A percentile compares a stretch with the other conserved stretches of the same genome.
phyloP scores from a whole-genome alignment of 176 grass and related monocot genomes.

The Tillandsia fasciculata region DNA sequence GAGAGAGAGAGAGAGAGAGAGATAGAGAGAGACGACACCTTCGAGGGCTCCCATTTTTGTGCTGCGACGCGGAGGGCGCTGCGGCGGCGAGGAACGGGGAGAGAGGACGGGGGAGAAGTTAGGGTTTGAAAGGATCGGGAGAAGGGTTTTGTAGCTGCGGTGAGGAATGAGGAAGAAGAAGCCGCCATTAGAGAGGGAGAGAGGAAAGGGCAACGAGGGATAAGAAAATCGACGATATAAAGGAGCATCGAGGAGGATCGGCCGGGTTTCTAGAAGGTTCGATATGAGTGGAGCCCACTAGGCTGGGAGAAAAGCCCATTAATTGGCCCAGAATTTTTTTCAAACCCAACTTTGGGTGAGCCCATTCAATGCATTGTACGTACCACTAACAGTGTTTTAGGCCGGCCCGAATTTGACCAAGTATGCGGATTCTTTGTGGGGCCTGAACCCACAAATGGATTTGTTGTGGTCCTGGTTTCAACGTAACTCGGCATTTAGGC shows the following conservation, averaged over 20 bases:
- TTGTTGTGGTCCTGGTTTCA: too few species aligned
- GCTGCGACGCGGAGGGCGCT: slow-evolving; percentile 34
- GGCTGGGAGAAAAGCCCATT: neutral
- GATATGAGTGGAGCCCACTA: neutral
- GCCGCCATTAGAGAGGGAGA: slow-evolving; percentile 29
- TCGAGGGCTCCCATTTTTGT: slow-evolving; percentile 65
- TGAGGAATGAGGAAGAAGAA: slow-evolving; percentile 34
- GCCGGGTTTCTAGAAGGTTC: slow-evolving; percentile 24
- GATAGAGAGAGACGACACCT: slow-evolving; percentile 17
- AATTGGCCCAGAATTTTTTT: too few species aligned
- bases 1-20: too few species aligned
- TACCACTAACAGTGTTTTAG: too few species aligned
- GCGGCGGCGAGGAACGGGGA: slow-evolving; percentile 20
- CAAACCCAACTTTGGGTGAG: too few species aligned
- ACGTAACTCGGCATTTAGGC: too few species aligned
- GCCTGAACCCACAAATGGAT: too few species aligned
- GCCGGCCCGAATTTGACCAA: too few species aligned
- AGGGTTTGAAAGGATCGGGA: neutral
- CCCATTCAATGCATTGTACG: too few species aligned
- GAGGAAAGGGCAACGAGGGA: neutral
- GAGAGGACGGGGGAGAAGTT: slow-evolving; percentile 8
- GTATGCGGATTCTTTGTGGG: too few species aligned
- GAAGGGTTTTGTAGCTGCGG: slow-evolving; percentile 17
- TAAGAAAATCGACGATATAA: neutral
- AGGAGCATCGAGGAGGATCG: neutral